Conservation (phyloP, 805 yeast genomes). For the Candida morakotiae region DNA sequence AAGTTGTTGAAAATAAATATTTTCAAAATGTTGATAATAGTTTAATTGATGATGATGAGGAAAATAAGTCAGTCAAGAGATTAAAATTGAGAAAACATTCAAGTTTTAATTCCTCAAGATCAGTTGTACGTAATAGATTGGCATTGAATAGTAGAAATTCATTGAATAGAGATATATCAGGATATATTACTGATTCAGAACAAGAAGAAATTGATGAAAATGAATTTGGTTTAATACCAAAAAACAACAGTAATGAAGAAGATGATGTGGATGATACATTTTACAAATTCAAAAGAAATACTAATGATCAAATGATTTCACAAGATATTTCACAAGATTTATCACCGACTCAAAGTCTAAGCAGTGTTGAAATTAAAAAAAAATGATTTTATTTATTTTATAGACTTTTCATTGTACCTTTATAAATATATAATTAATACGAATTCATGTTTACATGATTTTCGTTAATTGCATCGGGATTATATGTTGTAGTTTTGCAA, state of each 20-base stretch:
- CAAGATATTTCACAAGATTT: not conserved
- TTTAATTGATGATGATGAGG: constrained; percentile 4
- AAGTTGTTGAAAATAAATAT: constrained; percentile 6
- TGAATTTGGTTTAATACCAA: constrained; percentile 4
- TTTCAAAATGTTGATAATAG: constrained; percentile 3
- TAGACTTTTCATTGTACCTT: too few species aligned
- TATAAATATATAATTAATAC: too few species aligned
- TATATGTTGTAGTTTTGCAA: too few species aligned
- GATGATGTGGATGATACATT: constrained; percentile 6
- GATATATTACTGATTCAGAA: constrained; percentile 13
- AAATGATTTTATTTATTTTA: too few species aligned
- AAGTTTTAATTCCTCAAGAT: constrained; percentile 11
- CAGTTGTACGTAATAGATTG: constrained; percentile 14
- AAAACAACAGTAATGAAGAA: not conserved
- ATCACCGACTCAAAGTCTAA: not conserved
- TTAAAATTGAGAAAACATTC: not conserved
- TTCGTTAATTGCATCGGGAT: too few species aligned
- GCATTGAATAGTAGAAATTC: constrained; percentile 10
- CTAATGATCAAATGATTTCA: not conserved
- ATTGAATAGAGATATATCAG: constrained; percentile 9
- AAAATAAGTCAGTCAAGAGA: constrained; percentile 3
- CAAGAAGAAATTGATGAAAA: constrained; percentile 9
- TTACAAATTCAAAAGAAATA: constrained; percentile 5
- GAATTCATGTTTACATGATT: too few species aligned
- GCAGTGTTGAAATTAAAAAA: not conserved